phyloP scores from a whole-genome alignment of 805 yeast species.

The Candida vaughaniae region DNA sequence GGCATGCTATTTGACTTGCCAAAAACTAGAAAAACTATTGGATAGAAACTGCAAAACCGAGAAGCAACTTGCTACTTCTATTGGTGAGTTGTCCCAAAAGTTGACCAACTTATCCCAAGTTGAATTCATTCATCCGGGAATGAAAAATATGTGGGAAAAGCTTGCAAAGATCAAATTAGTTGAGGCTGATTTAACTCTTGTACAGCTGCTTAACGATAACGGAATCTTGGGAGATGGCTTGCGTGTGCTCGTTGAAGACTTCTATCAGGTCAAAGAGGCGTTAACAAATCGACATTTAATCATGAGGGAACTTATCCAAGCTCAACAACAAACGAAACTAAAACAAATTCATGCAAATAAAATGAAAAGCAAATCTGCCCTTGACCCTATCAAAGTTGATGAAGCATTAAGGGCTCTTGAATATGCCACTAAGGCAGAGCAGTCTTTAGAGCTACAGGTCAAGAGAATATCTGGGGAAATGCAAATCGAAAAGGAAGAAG shows the following conservation, averaged over 20 bases:
- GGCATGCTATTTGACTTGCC: slow-evolving; percentile 59
- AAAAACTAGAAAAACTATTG: slow-evolving; percentile 49
- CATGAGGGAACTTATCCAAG: slow-evolving; percentile 83
- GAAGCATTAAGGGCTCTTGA: slow-evolving; percentile 83
- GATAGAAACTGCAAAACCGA: slow-evolving; percentile 60
- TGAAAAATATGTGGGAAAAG: slow-evolving; percentile 76
- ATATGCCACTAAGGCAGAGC: slow-evolving; percentile 73
- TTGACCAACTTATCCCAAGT: slow-evolving; percentile 39
- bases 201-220: slow-evolving; percentile 67
- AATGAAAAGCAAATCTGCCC: slow-evolving; percentile 67
- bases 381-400: slow-evolving; percentile 86
- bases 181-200: slow-evolving; percentile 73
- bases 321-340: slow-evolving; percentile 69
- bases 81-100: slow-evolving; percentile 48
- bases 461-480: slow-evolving; percentile 83
- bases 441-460: slow-evolving; percentile 71
- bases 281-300: slow-evolving; percentile 87
- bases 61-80: slow-evolving; percentile 47
- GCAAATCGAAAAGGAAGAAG: slow-evolving; percentile 66
- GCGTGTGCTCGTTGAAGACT: slow-evolving; percentile 63
- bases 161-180: slow-evolving; percentile 66
- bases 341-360: slow-evolving; percentile 72
- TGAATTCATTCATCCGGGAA: slow-evolving; percentile 59
- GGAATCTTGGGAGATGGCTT: slow-evolving; percentile 79
- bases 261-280: slow-evolving; percentile 87